Evolutionary conservation across 2,329 filamentous ascomycete genomes (phyloP).

Genomic region (Aspergillus felis): DNA sequence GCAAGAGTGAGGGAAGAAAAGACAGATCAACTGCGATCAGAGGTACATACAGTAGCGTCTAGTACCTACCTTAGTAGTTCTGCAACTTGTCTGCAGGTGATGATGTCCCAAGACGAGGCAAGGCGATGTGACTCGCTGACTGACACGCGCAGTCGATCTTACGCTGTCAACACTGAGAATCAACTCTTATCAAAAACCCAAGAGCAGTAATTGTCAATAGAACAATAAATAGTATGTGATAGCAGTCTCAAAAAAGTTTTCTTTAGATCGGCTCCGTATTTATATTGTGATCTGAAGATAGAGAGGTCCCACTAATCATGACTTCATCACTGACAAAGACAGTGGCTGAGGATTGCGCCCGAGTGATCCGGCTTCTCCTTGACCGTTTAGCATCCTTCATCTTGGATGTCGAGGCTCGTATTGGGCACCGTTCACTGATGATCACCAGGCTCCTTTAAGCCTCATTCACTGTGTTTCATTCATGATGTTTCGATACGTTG

Average conservation of each 20-base stretch:
- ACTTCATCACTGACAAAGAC: neutral
- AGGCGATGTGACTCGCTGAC: neutral
- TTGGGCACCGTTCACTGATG: neutral
- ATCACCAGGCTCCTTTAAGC: neutral
- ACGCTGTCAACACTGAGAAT: neutral
- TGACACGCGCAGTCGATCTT: neutral
- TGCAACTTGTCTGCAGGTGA: neutral
- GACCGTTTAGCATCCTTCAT: neutral
- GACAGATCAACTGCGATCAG: neutral
- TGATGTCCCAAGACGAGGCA: neutral
- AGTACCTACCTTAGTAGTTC: neutral
- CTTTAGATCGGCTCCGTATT: neutral
- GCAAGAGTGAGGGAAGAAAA: neutral
- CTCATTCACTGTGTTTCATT: neutral
- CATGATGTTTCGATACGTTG: neutral
- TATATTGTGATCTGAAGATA: neutral
- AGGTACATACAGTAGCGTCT: neutral
- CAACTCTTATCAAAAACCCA: neutral
- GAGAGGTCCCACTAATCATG: neutral
- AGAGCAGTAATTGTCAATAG: neutral
- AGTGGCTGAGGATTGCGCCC: neutral
- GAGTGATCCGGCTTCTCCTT: neutral
- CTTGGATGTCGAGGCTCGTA: neutral
- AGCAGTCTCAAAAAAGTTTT: neutral
- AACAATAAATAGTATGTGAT: neutral